A percentile compares a stretch with the other conserved stretches of the same genome.
These are phyloP conservation scores for Penicillium sp. DNA, from an alignment of 2,329 filamentous ascomycete species.

Conservation along the genomic window DNA sequence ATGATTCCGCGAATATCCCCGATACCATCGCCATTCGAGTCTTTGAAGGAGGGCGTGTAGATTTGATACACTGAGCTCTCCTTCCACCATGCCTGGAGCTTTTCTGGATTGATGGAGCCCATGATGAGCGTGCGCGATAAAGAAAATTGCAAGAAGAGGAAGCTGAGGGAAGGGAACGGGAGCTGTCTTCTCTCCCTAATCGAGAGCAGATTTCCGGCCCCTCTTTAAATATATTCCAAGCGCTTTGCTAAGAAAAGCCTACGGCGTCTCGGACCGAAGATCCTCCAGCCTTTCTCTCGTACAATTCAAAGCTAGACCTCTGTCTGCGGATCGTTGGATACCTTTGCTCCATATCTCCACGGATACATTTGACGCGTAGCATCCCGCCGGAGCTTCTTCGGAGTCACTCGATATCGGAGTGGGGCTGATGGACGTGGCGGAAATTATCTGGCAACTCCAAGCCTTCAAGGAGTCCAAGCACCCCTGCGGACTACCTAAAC, in stretches of 20 bases:
- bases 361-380: neutral
- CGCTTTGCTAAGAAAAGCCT: neutral
- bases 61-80: constrained; percentile 63
- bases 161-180: too few relatives aligned
- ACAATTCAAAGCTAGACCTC: neutral
- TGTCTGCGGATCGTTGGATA: neutral
- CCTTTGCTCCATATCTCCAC: neutral
- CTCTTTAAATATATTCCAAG: neutral
- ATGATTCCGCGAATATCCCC: constrained; percentile 37
- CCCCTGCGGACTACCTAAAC: too few relatives aligned
- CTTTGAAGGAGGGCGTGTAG: constrained; percentile 57
- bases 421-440: neutral
- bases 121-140: neutral
- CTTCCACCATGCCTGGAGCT: constrained; percentile 56
- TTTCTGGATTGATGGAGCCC: neutral
- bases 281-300: neutral
- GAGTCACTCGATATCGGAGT: neutral
- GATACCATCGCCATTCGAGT: constrained; percentile 37
- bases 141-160: neutral
- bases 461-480: neutral
- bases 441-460: neutral
- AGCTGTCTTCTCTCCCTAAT: neutral
- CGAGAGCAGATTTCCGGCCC: neutral
- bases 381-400: neutral
- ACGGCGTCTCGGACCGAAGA: neutral